phyloP scores from a whole-genome alignment of 768 basidiomycete species.

The Rhodotorula toruloides region DNA sequence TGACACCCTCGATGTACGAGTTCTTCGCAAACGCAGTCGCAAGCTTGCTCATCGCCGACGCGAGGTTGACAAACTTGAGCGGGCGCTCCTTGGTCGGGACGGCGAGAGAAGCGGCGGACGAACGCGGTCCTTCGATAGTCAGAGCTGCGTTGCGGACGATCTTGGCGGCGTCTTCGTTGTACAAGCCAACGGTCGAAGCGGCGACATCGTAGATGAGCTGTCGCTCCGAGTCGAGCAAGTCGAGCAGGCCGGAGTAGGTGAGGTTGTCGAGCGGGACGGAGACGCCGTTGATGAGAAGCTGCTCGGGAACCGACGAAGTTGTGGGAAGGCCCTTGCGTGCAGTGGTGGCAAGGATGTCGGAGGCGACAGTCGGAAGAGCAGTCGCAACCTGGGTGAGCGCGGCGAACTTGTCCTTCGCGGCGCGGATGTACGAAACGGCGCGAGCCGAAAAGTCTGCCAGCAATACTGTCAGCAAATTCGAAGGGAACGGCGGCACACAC shows the following conservation, averaged over 20 bases:
- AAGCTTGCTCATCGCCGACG: constrained; percentile 2
- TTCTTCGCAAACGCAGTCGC: background rate
- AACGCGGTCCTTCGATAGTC: background rate
- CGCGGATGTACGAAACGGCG: constrained; percentile 2
- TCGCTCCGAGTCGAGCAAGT: constrained; percentile 7
- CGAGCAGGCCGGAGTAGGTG: background rate
- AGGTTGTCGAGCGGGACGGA: background rate
- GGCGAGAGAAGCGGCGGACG: background rate
- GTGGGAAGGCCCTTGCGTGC: background rate
- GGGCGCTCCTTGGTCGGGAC: constrained; percentile 6
- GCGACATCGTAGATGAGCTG: background rate
- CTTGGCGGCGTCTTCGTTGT: background rate
- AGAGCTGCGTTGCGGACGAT: constrained; percentile 6
- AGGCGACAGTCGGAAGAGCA: constrained; percentile 1
- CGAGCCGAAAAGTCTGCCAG: background rate
- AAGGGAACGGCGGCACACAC: no score
- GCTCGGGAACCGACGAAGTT: background rate
- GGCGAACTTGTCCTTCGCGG: background rate
- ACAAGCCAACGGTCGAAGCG: no score
- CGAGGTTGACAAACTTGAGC: constrained; percentile 25
- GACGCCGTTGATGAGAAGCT: constrained; percentile 16
- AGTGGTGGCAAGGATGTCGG: background rate
- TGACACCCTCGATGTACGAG: constrained; percentile 19
- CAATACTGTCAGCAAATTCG: no score
- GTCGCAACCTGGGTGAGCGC: constrained; percentile 5